Evolutionary conservation across 140 eudicot species (phyloP).

Genomic region (Cichorium intybus): DNA sequence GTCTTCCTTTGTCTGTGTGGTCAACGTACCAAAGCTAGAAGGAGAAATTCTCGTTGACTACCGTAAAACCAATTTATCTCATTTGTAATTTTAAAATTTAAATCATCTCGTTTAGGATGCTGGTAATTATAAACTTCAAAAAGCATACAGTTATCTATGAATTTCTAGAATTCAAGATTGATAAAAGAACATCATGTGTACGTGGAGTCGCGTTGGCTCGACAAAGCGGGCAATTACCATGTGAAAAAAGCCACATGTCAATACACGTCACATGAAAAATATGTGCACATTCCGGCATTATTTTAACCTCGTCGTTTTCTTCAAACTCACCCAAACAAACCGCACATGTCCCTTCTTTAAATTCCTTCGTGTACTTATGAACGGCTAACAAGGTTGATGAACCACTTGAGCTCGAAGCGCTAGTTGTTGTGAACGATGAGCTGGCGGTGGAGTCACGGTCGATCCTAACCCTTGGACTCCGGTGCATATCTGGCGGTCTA

Average conservation of each 20-base stretch:
- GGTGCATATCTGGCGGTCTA: conserved; percentile 24
- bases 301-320: conserved; percentile 51
- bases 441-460: conserved; percentile 17
- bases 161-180: conserved; percentile 26
- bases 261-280: conserved; percentile 57
- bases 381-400: conserved; percentile 24
- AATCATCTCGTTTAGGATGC: neutral
- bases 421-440: conserved; percentile 17
- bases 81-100: too few species aligned
- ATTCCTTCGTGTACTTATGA: conserved; percentile 41
- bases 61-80: neutral
- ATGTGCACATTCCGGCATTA: conserved; percentile 63
- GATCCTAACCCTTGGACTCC: conserved; percentile 5
- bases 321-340: conserved; percentile 62
- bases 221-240: conserved; percentile 62
- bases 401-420: conserved; percentile 29
- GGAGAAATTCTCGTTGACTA: conserved; percentile 52
- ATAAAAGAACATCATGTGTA: conserved; percentile 29
- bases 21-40: conserved; percentile 52
- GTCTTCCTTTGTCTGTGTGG: conserved; percentile 41
- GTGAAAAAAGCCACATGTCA: conserved; percentile 62
- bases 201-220: conserved; percentile 43
- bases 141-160: neutral
- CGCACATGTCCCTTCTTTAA: conserved; percentile 45
- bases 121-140: neutral